A percentile compares a stretch with the other conserved stretches of the same genome.
phyloP scores from a whole-genome alignment of 257 asterid species.

The Coffea canephora region DNA sequence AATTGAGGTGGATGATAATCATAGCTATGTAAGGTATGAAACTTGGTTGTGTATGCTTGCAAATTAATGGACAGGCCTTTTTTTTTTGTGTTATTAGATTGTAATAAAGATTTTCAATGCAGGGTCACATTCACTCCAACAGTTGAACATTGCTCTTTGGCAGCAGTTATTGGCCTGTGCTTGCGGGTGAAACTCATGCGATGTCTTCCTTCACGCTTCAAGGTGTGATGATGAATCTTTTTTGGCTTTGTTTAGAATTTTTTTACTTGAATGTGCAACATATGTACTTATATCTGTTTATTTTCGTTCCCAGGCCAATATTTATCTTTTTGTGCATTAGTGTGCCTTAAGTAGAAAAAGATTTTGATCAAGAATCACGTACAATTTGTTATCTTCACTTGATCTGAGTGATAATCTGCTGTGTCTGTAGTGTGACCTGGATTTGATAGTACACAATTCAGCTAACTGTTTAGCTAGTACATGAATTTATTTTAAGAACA shows the following conservation, averaged over 20 bases:
- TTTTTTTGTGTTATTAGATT: slow-evolving; percentile 18
- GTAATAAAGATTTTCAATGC: slow-evolving; percentile 12
- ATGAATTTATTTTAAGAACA: neutral
- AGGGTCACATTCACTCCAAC: slow-evolving; percentile 97
- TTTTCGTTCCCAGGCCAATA: neutral
- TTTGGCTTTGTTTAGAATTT: neutral
- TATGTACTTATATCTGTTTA: neutral
- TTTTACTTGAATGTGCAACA: neutral
- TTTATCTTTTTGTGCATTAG: neutral
- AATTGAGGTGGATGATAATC: slow-evolving; percentile 71
- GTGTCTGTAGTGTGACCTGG: neutral
- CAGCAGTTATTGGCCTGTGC: slow-evolving; percentile 83
- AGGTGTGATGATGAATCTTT: slow-evolving; percentile 37
- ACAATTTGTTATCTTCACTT: neutral
- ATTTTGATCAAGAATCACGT: neutral
- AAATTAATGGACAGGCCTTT: slow-evolving; percentile 5
- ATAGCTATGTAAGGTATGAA: slow-evolving; percentile 70
- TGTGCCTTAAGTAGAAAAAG: neutral
- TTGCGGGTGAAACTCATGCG: slow-evolving; percentile 95
- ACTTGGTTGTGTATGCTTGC: slow-evolving; percentile 2
- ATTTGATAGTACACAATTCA: neutral
- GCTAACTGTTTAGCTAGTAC: neutral
- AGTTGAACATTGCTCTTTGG: slow-evolving; percentile 97
- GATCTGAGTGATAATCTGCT: neutral
- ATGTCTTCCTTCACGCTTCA: slow-evolving; percentile 75